Conservation (phyloP, 805 yeast genomes). For the Metschnikowia corniflorae region DNA sequence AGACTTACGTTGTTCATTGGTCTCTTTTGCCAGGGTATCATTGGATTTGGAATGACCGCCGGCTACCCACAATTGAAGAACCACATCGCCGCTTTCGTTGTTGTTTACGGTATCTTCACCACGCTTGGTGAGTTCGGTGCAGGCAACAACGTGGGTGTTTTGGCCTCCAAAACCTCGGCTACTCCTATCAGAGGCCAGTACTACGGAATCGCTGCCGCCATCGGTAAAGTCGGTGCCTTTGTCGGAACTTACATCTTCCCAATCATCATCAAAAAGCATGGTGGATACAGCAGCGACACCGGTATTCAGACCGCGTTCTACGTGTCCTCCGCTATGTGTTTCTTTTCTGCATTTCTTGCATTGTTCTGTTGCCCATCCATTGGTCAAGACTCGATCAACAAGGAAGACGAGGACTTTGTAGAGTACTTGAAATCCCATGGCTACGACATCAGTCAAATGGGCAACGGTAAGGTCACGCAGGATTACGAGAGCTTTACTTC, state of each 20-base stretch:
- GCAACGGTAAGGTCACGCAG: constrained; percentile 25
- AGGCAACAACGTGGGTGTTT: constrained; percentile 86
- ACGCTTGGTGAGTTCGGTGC: constrained; percentile 92
- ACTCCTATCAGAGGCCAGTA: constrained; percentile 88
- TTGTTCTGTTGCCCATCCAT: constrained; percentile 73
- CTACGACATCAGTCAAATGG: constrained; percentile 63
- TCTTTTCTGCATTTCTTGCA: constrained; percentile 66
- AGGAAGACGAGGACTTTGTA: constrained; percentile 72
- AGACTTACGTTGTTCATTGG: constrained; percentile 72
- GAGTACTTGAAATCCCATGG: constrained; percentile 66
- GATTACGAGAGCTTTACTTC: constrained; percentile 14
- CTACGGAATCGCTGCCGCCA: constrained; percentile 88
- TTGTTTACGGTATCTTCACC: constrained; percentile 82
- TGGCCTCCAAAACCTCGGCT: constrained; percentile 83
- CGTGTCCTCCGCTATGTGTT: constrained; percentile 73
- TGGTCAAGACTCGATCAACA: constrained; percentile 76
- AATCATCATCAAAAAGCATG: constrained; percentile 53
- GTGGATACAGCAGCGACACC: constrained; percentile 46
- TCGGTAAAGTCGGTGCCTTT: constrained; percentile 91
- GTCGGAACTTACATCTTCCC: constrained; percentile 90
- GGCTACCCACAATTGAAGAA: constrained; percentile 50
- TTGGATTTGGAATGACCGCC: constrained; percentile 85
- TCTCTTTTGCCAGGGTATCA: constrained; percentile 64
- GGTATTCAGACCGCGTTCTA: constrained; percentile 80
- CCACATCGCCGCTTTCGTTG: constrained; percentile 75